phyloP scores from a whole-genome alignment of 805 yeast species.

The Lipomyces mesembrius region DNA sequence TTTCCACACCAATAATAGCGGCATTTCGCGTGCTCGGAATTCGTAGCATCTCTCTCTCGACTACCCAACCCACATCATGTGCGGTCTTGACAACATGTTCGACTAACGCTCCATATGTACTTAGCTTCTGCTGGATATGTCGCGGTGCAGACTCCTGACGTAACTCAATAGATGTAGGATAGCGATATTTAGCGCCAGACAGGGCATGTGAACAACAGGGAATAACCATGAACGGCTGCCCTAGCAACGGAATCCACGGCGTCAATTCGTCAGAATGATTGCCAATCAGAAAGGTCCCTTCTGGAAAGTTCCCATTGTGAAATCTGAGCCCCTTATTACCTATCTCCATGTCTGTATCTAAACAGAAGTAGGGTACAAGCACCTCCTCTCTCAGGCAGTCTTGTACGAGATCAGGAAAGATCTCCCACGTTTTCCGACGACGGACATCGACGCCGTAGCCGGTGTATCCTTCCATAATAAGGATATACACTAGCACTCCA shows the following conservation, averaged over 20 bases:
- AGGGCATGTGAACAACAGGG: constrained; percentile 95
- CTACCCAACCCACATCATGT: constrained; percentile 75
- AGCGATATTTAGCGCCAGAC: constrained; percentile 75
- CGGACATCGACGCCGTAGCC: constrained; percentile 93
- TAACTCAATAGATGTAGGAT: constrained; percentile 43
- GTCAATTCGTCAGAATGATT: constrained; percentile 95
- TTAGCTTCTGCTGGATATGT: constrained; percentile 40
- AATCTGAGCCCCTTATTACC: neutral
- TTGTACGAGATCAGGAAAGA: constrained; percentile 70
- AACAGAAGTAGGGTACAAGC: constrained; percentile 62
- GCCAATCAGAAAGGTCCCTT: constrained; percentile 81
- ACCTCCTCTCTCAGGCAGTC: constrained; percentile 70
- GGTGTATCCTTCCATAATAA: constrained; percentile 74
- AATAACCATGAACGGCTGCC: constrained; percentile 80
- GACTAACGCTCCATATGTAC: constrained; percentile 80
- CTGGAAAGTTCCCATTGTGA: constrained; percentile 52
- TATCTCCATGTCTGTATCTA: neutral
- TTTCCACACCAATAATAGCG: constrained; percentile 74
- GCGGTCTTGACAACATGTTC: constrained; percentile 81
- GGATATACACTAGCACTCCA: constrained; percentile 78
- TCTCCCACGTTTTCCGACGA: constrained; percentile 82
- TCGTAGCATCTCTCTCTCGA: constrained; percentile 82
- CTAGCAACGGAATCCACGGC: constrained; percentile 90
- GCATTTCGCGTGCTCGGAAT: constrained; percentile 95
- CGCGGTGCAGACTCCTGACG: neutral